These are phyloP conservation scores for Leishmania lainsoni DNA, from an alignment of 208 protist genomes.

Conservation along the genomic window DNA sequence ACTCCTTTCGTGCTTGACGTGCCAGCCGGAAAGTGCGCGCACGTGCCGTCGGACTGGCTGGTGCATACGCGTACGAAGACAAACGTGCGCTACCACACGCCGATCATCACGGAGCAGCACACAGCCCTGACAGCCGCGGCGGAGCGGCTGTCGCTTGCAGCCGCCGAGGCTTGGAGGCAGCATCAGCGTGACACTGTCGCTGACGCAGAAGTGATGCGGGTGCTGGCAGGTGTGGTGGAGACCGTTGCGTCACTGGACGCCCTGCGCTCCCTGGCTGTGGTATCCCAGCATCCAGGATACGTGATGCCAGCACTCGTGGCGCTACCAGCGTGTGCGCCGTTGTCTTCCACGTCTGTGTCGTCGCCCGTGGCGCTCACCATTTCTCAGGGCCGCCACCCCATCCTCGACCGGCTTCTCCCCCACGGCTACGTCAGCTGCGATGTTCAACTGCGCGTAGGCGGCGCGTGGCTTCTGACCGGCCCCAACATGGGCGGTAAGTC, in stretches of 20 bases:
- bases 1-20: slow-evolving; percentile 85
- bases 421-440: slow-evolving; percentile 74
- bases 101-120: slow-evolving; percentile 57
- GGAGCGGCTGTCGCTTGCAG: slow-evolving; percentile 66
- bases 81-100: slow-evolving; percentile 85
- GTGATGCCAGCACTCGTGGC: slow-evolving; percentile 43
- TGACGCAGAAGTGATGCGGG: slow-evolving; percentile 28
- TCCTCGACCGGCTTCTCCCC: slow-evolving; percentile 61
- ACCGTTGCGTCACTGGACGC: slow-evolving; percentile 64
- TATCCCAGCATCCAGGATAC: slow-evolving; percentile 68
- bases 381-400: slow-evolving; percentile 65
- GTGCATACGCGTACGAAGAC: slow-evolving; percentile 81
- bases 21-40: slow-evolving; percentile 47
- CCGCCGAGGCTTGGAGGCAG: slow-evolving; percentile 58
- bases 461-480: slow-evolving; percentile 91
- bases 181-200: slow-evolving; percentile 41
- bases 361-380: slow-evolving; percentile 36
- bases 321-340: neutral
- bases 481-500: slow-evolving; percentile 97
- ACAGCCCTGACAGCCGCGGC: slow-evolving; percentile 61
- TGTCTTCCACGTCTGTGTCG: neutral
- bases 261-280: slow-evolving; percentile 57
- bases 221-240: slow-evolving; percentile 47
- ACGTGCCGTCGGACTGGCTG: slow-evolving; percentile 63
- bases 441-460: slow-evolving; percentile 42